phyloP scores from a whole-genome alignment of 139 green algal species.

The Ettlia oleoabundans region DNA sequence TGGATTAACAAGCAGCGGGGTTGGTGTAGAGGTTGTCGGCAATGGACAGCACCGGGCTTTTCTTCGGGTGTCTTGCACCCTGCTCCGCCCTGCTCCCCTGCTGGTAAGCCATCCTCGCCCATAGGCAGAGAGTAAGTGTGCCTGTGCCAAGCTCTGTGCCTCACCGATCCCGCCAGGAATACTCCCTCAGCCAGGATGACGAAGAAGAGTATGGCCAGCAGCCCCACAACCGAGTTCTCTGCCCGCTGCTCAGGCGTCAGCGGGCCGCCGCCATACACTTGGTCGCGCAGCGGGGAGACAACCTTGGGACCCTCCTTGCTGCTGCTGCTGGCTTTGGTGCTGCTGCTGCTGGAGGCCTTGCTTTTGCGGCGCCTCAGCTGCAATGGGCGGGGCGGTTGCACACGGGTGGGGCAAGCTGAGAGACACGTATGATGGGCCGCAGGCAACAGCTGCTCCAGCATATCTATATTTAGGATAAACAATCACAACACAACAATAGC shows the following conservation, averaged over 20 bases:
- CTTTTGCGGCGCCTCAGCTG: not conserved
- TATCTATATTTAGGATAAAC: too few relatives aligned
- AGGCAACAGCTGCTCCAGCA: too few relatives aligned
- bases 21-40: too few relatives aligned
- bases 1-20: too few relatives aligned
- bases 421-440: too few relatives aligned
- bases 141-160: too few relatives aligned
- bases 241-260: slow-evolving; percentile 28
- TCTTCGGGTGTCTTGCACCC: too few relatives aligned
- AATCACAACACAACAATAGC: not conserved
- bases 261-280: slow-evolving; percentile 48
- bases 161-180: slow-evolving; percentile 50
- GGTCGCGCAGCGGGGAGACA: slow-evolving; percentile 26
- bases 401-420: not conserved
- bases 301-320: slow-evolving; percentile 17
- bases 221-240: slow-evolving; percentile 37
- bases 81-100: too few relatives aligned
- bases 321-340: not conserved
- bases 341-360: not conserved
- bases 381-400: not conserved
- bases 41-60: too few relatives aligned
- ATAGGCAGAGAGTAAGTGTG: too few relatives aligned
- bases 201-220: slow-evolving; percentile 48
- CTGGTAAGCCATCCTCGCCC: too few relatives aligned
- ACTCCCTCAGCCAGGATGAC: slow-evolving; percentile 60